Conservation (phyloP, 169 alveolate species). For the Besnoitia besnoiti region DNA sequence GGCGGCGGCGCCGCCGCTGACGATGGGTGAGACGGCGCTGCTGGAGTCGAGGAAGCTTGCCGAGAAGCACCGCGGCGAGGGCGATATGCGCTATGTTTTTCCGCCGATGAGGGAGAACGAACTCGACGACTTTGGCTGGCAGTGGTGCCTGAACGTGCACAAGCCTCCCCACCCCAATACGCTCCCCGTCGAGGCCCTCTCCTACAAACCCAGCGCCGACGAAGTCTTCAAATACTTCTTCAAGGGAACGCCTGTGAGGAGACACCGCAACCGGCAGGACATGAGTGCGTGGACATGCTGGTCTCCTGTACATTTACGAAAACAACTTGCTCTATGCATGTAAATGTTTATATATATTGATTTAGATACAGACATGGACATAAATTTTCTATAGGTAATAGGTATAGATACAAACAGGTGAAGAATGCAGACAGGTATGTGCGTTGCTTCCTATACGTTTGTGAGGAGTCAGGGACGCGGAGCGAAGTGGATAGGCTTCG, state of each 20-base stretch:
- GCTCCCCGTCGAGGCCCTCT: conserved; percentile 38
- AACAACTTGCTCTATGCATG: too few relatives aligned
- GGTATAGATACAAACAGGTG: too few relatives aligned
- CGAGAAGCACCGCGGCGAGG: background rate
- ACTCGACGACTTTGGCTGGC: conserved; percentile 53
- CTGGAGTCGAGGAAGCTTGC: background rate
- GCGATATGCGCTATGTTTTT: background rate
- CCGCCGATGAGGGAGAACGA: conserved; percentile 8
- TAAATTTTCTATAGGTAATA: too few relatives aligned
- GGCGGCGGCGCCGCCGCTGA: background rate
- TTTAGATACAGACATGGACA: background rate
- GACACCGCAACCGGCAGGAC: background rate
- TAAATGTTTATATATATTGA: too few relatives aligned
- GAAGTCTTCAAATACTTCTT: conserved; percentile 47
- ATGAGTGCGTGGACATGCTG: background rate
- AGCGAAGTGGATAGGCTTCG: too few relatives aligned
- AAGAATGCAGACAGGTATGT: too few relatives aligned
- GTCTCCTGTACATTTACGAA: too few relatives aligned
- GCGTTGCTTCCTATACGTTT: too few relatives aligned
- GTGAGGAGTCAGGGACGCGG: too few relatives aligned
- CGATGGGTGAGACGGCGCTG: conserved; percentile 25
- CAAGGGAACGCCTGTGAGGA: conserved; percentile 45
- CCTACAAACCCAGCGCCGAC: conserved; percentile 14
- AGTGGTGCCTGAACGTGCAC: background rate
- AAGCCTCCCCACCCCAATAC: conserved; percentile 25